These are phyloP conservation scores for Schwanniomyces vanrijiae DNA, from an alignment of 805 yeast species.

Conservation along the genomic window DNA sequence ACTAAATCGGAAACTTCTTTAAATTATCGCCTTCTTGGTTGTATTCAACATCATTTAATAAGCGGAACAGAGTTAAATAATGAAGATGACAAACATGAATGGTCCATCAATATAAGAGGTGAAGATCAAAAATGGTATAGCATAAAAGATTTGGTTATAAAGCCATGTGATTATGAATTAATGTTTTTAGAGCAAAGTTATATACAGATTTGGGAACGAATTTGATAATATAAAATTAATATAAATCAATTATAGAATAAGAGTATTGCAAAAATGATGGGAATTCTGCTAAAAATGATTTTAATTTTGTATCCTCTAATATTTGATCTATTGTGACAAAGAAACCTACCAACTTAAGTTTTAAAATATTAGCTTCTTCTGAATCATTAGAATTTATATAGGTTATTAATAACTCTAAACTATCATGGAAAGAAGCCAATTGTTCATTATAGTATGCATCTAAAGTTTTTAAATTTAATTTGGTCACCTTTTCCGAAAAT, in stretches of 20 bases:
- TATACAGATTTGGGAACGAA: slow-evolving; percentile 65
- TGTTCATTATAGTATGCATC: slow-evolving; percentile 4
- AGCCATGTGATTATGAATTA: slow-evolving; percentile 52
- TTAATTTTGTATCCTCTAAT: slow-evolving; percentile 19
- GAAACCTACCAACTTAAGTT: slow-evolving; percentile 18
- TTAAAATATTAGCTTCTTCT: slow-evolving; percentile 7
- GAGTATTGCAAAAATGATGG: slow-evolving; percentile 4
- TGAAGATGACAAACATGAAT: slow-evolving; percentile 36
- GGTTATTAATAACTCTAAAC: slow-evolving; percentile 11
- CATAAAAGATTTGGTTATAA: slow-evolving; percentile 51
- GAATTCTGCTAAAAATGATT: slow-evolving; percentile 6
- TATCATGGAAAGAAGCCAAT: slow-evolving; percentile 10
- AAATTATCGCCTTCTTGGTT: slow-evolving; percentile 35
- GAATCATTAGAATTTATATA: slow-evolving; percentile 4
- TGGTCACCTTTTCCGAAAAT: neutral
- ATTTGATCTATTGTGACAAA: slow-evolving; percentile 17
- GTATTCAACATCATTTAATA: slow-evolving; percentile 14
- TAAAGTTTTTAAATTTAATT: neutral
- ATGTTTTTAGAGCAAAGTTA: slow-evolving; percentile 62
- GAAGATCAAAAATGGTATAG: slow-evolving; percentile 54
- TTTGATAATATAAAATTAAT: slow-evolving; percentile 3
- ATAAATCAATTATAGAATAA: slow-evolving; percentile 6
- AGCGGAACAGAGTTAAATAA: slow-evolving; percentile 14
- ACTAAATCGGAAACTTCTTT: slow-evolving; percentile 17
- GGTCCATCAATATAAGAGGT: slow-evolving; percentile 41